These are phyloP conservation scores for Trypanosoma theileri DNA, from an alignment of 208 protist genomes.

Conservation along the genomic window DNA sequence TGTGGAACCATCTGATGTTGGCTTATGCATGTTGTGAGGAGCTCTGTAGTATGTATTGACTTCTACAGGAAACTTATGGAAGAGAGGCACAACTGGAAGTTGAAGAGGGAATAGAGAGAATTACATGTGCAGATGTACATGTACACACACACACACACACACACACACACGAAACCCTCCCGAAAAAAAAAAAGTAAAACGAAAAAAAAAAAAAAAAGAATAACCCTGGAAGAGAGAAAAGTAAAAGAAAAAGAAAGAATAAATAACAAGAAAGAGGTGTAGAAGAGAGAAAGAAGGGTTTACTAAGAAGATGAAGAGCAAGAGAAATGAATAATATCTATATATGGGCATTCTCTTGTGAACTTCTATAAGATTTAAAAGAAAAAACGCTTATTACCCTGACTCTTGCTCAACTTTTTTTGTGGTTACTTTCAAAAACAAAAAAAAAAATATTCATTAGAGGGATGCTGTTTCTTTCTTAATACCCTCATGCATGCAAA, in stretches of 20 bases:
- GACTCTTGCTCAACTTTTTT: too few relatives aligned
- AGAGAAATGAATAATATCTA: background rate
- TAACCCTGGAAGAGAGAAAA: background rate
- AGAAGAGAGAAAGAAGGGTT: background rate
- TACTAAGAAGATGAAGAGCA: background rate
- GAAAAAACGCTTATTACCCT: too few relatives aligned
- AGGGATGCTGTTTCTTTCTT: too few relatives aligned
- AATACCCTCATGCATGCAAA: too few relatives aligned
- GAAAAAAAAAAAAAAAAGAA: slow-evolving; percentile 1
- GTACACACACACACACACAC: slow-evolving; percentile 3
- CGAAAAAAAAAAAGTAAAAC: slow-evolving; percentile 2
- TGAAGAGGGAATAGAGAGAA: background rate
- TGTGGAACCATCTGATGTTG: slow-evolving; percentile 77
- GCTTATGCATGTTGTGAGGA: slow-evolving; percentile 92
- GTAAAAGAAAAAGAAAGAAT: background rate
- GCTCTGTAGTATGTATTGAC: background rate
- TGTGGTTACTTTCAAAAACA: too few relatives aligned
- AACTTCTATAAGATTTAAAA: background rate
- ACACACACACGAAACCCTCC: slow-evolving; percentile 1
- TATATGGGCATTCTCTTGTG: too few relatives aligned
- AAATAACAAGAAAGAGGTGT: background rate
- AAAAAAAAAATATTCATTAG: too few relatives aligned
- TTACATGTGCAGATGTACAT: slow-evolving; percentile 4
- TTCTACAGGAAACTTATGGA: background rate
- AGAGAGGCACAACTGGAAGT: background rate